A percentile compares a stretch with the other conserved stretches of the same genome.
These are phyloP conservation scores for Phalaenopsis aphrodite DNA, from an alignment of 106 monocot species.

Conservation along the genomic window DNA sequence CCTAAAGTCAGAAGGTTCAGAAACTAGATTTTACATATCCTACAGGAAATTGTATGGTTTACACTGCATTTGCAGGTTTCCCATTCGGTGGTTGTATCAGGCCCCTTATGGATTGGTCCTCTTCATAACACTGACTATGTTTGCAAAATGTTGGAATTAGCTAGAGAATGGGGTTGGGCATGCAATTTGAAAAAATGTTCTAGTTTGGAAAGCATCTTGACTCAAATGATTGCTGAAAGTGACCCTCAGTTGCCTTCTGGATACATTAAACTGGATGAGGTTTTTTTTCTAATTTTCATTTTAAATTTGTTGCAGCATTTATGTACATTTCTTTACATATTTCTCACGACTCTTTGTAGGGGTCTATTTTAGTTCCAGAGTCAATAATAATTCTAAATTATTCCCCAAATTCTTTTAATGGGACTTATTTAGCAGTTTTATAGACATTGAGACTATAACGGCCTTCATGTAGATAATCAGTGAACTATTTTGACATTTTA, in stretches of 20 bases:
- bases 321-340: background rate
- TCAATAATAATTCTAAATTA: no score
- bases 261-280: slow-evolving; percentile 94
- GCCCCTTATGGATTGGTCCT: slow-evolving; percentile 93
- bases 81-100: slow-evolving; percentile 56
- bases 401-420: no score
- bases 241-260: slow-evolving; percentile 67
- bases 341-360: background rate
- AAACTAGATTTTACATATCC: background rate
- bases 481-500: no score
- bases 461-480: no score
- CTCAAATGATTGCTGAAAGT: slow-evolving; percentile 74
- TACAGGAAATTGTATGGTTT: background rate
- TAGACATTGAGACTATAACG: no score
- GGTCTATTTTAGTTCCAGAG: no score
- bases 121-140: slow-evolving; percentile 64
- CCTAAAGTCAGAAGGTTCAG: background rate
- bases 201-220: slow-evolving; percentile 62
- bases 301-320: background rate
- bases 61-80: slow-evolving; percentile 27
- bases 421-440: no score
- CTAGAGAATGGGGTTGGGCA: slow-evolving; percentile 80
- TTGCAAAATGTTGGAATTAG: slow-evolving; percentile 71
- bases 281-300: slow-evolving; percentile 11
- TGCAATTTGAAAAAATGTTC: slow-evolving; percentile 22